Base-by-base conservation (phyloP, 2,329 filamentous ascomycete species). In the Colletotrichum godetiae region DNA sequence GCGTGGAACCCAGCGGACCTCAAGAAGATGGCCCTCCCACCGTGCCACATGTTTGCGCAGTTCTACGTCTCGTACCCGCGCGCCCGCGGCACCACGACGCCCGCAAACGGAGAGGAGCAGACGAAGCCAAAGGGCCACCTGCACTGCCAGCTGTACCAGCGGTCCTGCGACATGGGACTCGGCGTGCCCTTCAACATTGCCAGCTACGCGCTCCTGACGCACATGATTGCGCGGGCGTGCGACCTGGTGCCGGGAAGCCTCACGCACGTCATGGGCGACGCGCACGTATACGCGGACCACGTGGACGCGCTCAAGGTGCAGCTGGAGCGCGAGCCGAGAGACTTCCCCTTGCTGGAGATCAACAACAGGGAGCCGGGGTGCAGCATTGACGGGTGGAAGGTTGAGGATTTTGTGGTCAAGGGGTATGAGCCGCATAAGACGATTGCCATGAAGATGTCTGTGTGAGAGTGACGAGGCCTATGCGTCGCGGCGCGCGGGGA, bases 381-480 rank as follows among this genome's bases (percentile, higher is more conserved):
- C 1, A 93, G 90, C 76, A 95, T 98, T 78, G 97, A 99, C 81
- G 95, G 94, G 1, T 98, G 97, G 95, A 92, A 91, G 81, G 87
- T 91, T 1, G 95, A 97, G 76, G 95, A 99, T 74, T 96, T 99
- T 81, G 91, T 93, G 72, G 90, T 99, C 6, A 88, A 94, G 79
- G 95, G 93, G 0, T 99, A 99, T 82, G 90, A 95, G 62, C 96
- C 97, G 69, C 95, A 98, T 82, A 96, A 95, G 86, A 89, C 89
- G 5, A 97, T 99, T 84, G 90, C 94, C 57, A 99, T 99, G 97
- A 98, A 98, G 86, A 99, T 99, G 97, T 97, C 94, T 80, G 96
- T 98, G 72, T 95, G 77, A 67, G 15, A 19, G 22, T 29, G 49
- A 53, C 33, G 19, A 22, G 56, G 67, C 3, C 58, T 37, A 55